Evolutionary conservation across 106 monocot genomes (phyloP), one percentile per base, ranked within the genome.

Genomic region (Dendrobium huoshanense): DNA sequence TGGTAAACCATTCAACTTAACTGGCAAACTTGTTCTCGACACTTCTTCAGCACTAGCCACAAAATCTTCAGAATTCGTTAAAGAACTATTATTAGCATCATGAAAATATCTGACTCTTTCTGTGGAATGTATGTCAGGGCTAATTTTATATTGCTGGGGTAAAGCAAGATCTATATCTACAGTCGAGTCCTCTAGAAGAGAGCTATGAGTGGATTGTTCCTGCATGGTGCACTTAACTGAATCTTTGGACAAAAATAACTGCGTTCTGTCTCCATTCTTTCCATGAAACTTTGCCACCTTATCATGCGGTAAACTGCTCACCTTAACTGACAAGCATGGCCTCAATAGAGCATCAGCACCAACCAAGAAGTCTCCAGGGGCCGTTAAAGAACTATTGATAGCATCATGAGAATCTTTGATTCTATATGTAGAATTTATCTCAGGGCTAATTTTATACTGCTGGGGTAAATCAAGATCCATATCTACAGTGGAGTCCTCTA

Each of bases 151-250:
- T 9, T 43, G 43, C 74, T 20, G 74, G 2, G 74, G 44, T 44
- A 40, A 15, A 29, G 51, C 51, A 51, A 51, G 51, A 51, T 85
- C 85, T 64, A 77, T 45, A 45, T 82, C 73, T 25, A 42, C 4
- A 31, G 81, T 40, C 20, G 79, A 73, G 72, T 18, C 59, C 17
- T 81, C 82, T 73, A 41, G 75, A 40, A 79, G 55, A 22, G 82
- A 81, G 78, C 43, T 83, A 67, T 75, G 75, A 75, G 78, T 45
- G 4, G 54, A 82, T 55, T 77, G 77, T 41, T 83, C 79, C 18
- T 78, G 22, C 13, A 72, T 20, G 15, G 65, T 40, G 80, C 58
- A 9, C 41, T 77, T 78, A 55, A 74, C 48, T 64, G 15, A 67
- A 70, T 17, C 20, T 47, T 48, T 55, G 29, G 31, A 68, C 15